Evolutionary conservation across 2,329 filamentous ascomycete species (phyloP).

Genomic region (Aspergillus felis): DNA sequence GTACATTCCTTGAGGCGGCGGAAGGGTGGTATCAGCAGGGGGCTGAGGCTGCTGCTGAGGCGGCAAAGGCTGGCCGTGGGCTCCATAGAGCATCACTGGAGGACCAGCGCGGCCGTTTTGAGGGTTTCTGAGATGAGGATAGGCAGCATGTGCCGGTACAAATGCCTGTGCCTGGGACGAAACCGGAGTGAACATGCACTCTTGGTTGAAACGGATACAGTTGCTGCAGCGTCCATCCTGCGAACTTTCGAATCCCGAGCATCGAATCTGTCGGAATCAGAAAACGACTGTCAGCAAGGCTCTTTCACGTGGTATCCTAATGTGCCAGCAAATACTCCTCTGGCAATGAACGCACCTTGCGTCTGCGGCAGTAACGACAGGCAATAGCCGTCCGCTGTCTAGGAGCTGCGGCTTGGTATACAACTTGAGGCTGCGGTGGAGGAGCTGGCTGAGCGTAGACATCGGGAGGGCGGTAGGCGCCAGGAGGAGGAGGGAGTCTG

Average conservation of each 20-base stretch:
- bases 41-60: constrained; percentile 40
- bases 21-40: constrained; percentile 33
- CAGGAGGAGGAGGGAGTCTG: constrained; percentile 41
- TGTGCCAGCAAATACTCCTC: background rate
- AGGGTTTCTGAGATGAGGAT: constrained; percentile 49
- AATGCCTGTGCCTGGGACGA: constrained; percentile 71
- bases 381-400: constrained; percentile 51
- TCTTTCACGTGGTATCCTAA: background rate
- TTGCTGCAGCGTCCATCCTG: constrained; percentile 70
- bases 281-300: constrained; percentile 3
- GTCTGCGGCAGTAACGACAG: constrained; percentile 49
- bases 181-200: constrained; percentile 73
- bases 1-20: constrained; percentile 40
- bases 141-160: constrained; percentile 67
- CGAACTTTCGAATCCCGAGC: constrained; percentile 69
- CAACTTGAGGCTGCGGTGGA: constrained; percentile 32
- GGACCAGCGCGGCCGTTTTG: constrained; percentile 30
- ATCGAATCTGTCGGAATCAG: constrained; percentile 58
- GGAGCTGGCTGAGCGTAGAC: constrained; percentile 38
- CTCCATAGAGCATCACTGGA: constrained; percentile 45
- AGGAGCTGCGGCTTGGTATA: constrained; percentile 45
- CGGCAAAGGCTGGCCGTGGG: constrained; percentile 48
- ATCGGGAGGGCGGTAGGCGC: constrained; percentile 40
- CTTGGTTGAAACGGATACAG: constrained; percentile 69
- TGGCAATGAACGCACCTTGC: constrained; percentile 41